Conservation (phyloP, 192 early-diverging fungal species). For the Coemansia sp. region DNA sequence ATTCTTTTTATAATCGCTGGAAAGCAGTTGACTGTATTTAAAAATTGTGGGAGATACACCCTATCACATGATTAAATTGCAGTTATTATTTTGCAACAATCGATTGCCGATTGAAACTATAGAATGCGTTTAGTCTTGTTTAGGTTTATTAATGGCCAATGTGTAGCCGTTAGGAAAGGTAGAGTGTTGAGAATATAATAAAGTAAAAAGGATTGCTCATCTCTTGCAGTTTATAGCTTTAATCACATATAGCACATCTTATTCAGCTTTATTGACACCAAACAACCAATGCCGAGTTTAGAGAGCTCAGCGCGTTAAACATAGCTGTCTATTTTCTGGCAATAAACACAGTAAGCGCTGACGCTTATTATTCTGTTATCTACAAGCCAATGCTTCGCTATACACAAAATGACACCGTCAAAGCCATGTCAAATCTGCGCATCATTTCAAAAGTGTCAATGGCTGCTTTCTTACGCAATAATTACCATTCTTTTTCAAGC, state of each 20-base stretch:
- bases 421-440: too few relatives aligned
- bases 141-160: not conserved
- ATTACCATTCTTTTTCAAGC: too few relatives aligned
- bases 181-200: too few relatives aligned
- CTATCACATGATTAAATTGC: slow-evolving; percentile 2
- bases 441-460: too few relatives aligned
- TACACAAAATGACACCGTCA: not conserved
- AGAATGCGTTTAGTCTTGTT: not conserved
- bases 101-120: not conserved
- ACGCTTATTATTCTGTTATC: not conserved
- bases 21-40: too few relatives aligned
- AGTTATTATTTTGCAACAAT: not conserved
- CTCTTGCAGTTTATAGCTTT: too few relatives aligned
- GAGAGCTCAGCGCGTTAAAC: not conserved
- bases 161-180: too few relatives aligned
- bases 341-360: not conserved
- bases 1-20: slow-evolving; percentile 12
- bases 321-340: not conserved
- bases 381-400: not conserved
- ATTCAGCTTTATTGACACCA: too few relatives aligned
- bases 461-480: too few relatives aligned
- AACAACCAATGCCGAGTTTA: too few relatives aligned
- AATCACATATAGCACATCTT: too few relatives aligned
- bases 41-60: not conserved
- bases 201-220: too few relatives aligned